A percentile compares a stretch with the other conserved stretches of the same genome.
Conservation (phyloP, 1,284 basidiomycete species). For the Phlebopus sp. region DNA sequence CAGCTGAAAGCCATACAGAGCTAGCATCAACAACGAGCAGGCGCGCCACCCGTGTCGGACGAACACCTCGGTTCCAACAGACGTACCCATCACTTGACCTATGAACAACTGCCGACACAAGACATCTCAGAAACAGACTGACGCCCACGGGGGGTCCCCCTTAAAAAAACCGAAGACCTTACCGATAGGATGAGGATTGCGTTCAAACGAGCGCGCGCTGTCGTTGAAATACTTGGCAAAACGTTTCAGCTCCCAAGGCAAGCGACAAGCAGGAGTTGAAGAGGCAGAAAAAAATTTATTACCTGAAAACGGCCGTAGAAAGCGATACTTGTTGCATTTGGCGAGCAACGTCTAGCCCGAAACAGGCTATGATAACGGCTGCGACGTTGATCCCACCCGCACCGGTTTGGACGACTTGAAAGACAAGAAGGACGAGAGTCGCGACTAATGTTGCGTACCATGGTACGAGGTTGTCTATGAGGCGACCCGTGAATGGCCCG, state of each 20-base stretch:
- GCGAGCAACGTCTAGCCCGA: slow-evolving; percentile 44
- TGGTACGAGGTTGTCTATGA: slow-evolving; percentile 61
- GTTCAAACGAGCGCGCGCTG: slow-evolving; percentile 60
- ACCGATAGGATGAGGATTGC: slow-evolving; percentile 61
- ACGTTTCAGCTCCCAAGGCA: not conserved
- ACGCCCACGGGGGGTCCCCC: not conserved
- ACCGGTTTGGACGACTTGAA: slow-evolving; percentile 52
- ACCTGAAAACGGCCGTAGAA: slow-evolving; percentile 39
- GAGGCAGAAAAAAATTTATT: slow-evolving; percentile 1
- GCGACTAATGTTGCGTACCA: slow-evolving; percentile 63
- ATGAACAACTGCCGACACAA: slow-evolving; percentile 43
- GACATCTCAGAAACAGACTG: not conserved
- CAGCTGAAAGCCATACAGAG: slow-evolving; percentile 45
- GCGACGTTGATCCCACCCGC: slow-evolving; percentile 59
- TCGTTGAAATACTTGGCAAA: slow-evolving; percentile 45
- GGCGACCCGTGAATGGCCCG: slow-evolving; percentile 57
- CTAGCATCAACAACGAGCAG: slow-evolving; percentile 50
- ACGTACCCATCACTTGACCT: slow-evolving; percentile 65
- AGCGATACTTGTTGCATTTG: slow-evolving; percentile 43
- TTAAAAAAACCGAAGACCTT: slow-evolving; percentile 11
- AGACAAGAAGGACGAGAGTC: slow-evolving; percentile 40
- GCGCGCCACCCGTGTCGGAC: slow-evolving; percentile 59
- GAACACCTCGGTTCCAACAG: slow-evolving; percentile 60
- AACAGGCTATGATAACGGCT: slow-evolving; percentile 49
- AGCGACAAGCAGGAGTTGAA: not conserved